Evolutionary conservation across 371 early-diverging fungal species (phyloP), one percentile per base, ranked within the genome.

Genomic region (Haplosporangium sp.): DNA sequence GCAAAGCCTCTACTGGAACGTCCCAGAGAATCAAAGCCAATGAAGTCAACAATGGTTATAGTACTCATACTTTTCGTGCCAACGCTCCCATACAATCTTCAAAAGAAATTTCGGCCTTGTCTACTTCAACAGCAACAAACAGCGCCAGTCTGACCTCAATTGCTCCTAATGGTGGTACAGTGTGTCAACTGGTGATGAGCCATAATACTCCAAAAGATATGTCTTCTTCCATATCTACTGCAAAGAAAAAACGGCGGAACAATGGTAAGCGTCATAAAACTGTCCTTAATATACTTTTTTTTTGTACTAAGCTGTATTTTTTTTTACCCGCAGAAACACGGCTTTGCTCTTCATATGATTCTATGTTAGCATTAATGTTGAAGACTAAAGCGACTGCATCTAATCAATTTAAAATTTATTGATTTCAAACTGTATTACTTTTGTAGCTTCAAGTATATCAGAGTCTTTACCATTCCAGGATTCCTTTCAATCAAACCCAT

Each of bases 181-280:
- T 39, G 11, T 39, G 19, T 38, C 56, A 64, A 15, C 17, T 59
- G 27, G 38, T 48, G 15, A 65, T 65, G 62, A 65, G 50, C 48
- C 65, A 65, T 19, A 65, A 69, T 17, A 59, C 57, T 4, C 37
- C 55, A n/a, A 55, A 65, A 27, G 64, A 59, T 19, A 68, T 65
- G 69, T 65, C 71, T 7, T 57, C 76, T 13, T 75, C 75, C 9
- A 40, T 55, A 9, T 71, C 76, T 6, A 48, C 61, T 58, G 66
- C 60, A 60, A 78, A 73, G 79, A 78, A 78, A 74, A 78, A 67
- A 59, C 61, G 65, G 58, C 79, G 79, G 19, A 65, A 53, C 53
- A 74, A 78, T 57, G 72, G 77, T 77, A 45, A 44, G 44, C 44
- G 44, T 13, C 11, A 9, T 47, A 38, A 38, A 35, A 7, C 35